Conservation (phyloP, 768 basidiomycete genomes). For the Boletus coccyginus region DNA sequence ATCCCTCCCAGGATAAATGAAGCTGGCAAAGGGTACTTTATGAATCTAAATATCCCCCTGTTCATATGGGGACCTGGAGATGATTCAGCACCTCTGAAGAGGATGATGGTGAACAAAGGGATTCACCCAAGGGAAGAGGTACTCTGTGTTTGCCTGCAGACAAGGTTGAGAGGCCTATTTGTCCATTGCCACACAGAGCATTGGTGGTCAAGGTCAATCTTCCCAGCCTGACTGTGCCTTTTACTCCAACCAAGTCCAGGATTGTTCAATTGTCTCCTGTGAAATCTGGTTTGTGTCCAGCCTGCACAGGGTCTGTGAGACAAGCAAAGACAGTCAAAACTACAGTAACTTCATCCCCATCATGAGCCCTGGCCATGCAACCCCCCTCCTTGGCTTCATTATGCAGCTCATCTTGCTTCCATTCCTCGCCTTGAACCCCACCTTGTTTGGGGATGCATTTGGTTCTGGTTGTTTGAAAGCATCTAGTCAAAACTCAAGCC, state of each 20-base stretch:
- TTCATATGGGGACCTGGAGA: conserved; percentile 54
- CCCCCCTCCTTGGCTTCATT: conserved; percentile 68
- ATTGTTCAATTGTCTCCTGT: conserved; percentile 27
- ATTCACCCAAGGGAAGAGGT: conserved; percentile 30
- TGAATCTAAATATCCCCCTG: conserved; percentile 35
- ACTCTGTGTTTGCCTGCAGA: conserved; percentile 33
- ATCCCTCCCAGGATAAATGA: no score
- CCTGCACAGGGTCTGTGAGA: conserved; percentile 45
- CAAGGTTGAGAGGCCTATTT: conserved; percentile 60
- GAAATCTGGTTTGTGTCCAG: conserved; percentile 38
- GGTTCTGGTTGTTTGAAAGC: conserved; percentile 30
- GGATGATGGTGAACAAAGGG: conserved; percentile 43
- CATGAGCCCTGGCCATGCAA: conserved; percentile 46
- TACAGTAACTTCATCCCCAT: conserved; percentile 44
- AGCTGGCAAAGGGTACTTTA: no score
- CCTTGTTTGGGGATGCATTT: conserved; percentile 31
- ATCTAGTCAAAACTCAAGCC: conserved; percentile 24
- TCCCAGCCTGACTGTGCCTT: conserved; percentile 43
- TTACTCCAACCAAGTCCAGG: conserved; percentile 44
- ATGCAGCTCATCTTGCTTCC: conserved; percentile 44
- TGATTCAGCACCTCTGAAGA: conserved; percentile 65
- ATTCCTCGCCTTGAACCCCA: conserved; percentile 27
- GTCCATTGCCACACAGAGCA: conserved; percentile 67
- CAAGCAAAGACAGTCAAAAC: conserved; percentile 58
- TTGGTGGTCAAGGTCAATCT: conserved; percentile 44